Conservation (phyloP, 1,139 yeast genomes). For the Geotrichum restrictum region DNA sequence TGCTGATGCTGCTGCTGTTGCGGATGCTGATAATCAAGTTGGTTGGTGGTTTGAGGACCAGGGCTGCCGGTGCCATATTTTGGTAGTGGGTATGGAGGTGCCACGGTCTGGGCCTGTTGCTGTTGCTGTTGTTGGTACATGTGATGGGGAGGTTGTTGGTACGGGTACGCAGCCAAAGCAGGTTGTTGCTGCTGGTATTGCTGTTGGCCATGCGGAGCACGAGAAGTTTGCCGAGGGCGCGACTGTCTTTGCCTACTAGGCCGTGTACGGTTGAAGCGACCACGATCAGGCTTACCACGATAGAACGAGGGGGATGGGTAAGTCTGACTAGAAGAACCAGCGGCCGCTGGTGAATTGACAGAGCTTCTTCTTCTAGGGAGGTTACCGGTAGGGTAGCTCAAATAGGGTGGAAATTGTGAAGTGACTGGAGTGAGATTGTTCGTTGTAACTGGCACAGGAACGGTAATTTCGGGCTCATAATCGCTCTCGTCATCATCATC, state of each 20-base stretch:
- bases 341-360: no score
- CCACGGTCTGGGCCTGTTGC: background rate
- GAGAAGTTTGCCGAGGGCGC: no score
- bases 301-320: no score
- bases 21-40: background rate
- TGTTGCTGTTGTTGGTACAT: slow-evolving; percentile 3
- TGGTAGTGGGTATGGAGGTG: background rate
- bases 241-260: background rate
- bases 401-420: no score
- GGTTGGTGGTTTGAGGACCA: background rate
- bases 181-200: slow-evolving; percentile 15
- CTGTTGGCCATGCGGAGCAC: background rate
- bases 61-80: background rate
- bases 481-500: slow-evolving; percentile 11
- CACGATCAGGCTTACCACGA: background rate
- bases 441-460: background rate
- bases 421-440: no score
- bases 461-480: slow-evolving; percentile 15
- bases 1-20: slow-evolving; percentile 1
- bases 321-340: no score
- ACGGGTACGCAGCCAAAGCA: no score
- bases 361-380: no score
- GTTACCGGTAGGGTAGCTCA: no score
- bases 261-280: background rate
- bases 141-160: slow-evolving; percentile 1